Evolutionary conservation across 768 basidiomycete genomes (phyloP).

Genomic region (Trametes cinnabarina): DNA sequence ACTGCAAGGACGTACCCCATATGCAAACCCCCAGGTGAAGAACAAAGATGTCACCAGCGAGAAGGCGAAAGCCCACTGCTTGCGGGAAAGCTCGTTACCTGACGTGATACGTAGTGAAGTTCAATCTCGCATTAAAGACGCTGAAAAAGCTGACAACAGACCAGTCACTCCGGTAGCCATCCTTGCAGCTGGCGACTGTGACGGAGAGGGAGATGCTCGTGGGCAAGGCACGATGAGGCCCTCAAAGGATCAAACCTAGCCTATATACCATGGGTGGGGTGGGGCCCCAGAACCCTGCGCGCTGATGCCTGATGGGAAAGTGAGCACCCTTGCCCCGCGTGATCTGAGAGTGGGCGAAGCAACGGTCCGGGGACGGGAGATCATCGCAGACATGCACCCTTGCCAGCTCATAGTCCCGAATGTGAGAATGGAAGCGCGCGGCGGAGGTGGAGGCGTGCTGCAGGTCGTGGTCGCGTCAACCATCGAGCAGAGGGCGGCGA

Average conservation of each 20-base stretch:
- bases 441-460: background rate
- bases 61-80: conserved; percentile 57
- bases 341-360: conserved; percentile 7
- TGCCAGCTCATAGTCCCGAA: background rate
- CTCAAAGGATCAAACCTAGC: background rate
- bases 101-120: background rate
- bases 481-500: background rate
- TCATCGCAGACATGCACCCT: conserved; percentile 5
- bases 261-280: conserved; percentile 18
- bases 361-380: conserved; percentile 8
- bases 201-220: conserved; percentile 9
- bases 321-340: conserved; percentile 14
- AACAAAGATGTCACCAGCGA: conserved; percentile 71
- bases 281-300: conserved; percentile 16
- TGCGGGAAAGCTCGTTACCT: conserved; percentile 45
- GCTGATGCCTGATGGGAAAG: conserved; percentile 12
- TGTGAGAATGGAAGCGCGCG: background rate
- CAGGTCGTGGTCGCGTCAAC: background rate
- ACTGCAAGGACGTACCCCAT: conserved; percentile 45
- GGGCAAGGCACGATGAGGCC: conserved; percentile 10
- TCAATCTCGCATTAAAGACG: background rate
- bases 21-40: conserved; percentile 76
- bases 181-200: conserved; percentile 5
- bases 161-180: conserved; percentile 47
- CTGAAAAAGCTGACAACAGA: conserved; percentile 18